Base-by-base conservation (phyloP, 352 stramenopile species). In the Pythium pectinolyticum region DNA sequence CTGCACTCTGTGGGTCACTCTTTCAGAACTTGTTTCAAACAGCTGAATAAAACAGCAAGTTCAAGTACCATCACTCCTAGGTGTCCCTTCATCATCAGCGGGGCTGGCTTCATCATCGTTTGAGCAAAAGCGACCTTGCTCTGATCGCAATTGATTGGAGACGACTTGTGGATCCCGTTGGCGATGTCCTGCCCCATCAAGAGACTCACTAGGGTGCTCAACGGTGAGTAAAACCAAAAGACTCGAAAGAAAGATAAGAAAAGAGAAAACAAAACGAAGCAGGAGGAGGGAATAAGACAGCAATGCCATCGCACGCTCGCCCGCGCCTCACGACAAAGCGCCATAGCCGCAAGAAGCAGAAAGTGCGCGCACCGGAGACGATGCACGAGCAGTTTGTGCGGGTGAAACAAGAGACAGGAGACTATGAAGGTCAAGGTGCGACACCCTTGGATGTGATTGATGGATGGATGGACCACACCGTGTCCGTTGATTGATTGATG, bases 31-130 rank as follows among this genome's bases (percentile, higher is more conserved):
- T n/a, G n/a, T n/a, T n/a, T n/a, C n/a, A n/a, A n/a, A n/a, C n/a
- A n/a, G n/a, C n/a, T n/a, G n/a, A n/a, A n/a, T n/a, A 22, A 50
- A 50, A 50, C 43, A 50, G 22, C 24, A 50, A 50, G 24, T 50
- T 50, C 43, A 50, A 50, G 43, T 15, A 50, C 43, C 43, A 50
- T 50, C 43, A 50, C 43, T 50, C 39, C 39, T 11, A 31, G 17
- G 43, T 15, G 22, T 50, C 9, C 22, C 43, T 50, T 50, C 43
- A n/a, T n/a, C n/a, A n/a, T n/a, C n/a, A n/a, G n/a, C n/a, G n/a
- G n/a, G n/a, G 43, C 11, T 11, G 35, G 3, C 35, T 37, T 37
- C 32, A 14, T 37, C 32, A 37, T 14, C 32, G 32, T n/a, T n/a
- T n/a, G n/a, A n/a, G n/a, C n/a, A n/a, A n/a, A n/a, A n/a, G n/a